Evolutionary conservation across 306 rosid species (phyloP), one percentile per base, ranked within the genome.

Genomic region (Abrus precatorius): DNA sequence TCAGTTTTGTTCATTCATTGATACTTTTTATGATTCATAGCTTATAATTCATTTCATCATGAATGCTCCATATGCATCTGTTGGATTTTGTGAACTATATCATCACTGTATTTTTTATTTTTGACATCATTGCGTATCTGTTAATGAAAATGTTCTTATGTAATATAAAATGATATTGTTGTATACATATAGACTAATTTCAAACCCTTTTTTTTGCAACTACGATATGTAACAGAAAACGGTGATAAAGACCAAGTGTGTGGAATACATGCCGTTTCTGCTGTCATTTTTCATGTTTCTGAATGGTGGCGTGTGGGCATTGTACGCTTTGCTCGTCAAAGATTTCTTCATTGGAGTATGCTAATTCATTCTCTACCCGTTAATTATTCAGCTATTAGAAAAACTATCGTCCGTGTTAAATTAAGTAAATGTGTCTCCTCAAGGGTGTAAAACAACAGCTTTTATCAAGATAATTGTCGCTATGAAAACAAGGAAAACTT

Each of bases 301-400:
- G 1, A 87, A 90, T 10, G 92, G 82, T 61, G 90, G 82, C 4
- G 48, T 82, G 10, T 90, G 93, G 93, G 69, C 84, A 3, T 7
- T 54, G 8, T 87, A 90, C 54, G 64, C 93, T 7, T 0, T 76
- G 9, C 84, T 85, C 43, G 76, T 87, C 81, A 84, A 80, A 33
- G 93, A 90, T 80, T 50, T 80, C 64, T 90, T 27, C 55, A 47
- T 90, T 50, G 80, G 62, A 27, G 93, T 87, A 90, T 50, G 87
- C 49, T 55, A 9, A 54, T 72, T 72, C 38, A 52, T 59, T 20
- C 78, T 67, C 3, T 3, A 14, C 38, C 63, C 10, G 11, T 72
- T 50, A 32, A 3, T 34, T 76, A 33, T 29, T 29, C 50, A 6
- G 0, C 4, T 29, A 29, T 44, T 9, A 53, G 8, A 54, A 48